Percentiles rank a stretch among this genome's conserved stretches.
phyloP scores from a whole-genome alignment of 306 rosid genomes.

The Cicer bijugum region DNA sequence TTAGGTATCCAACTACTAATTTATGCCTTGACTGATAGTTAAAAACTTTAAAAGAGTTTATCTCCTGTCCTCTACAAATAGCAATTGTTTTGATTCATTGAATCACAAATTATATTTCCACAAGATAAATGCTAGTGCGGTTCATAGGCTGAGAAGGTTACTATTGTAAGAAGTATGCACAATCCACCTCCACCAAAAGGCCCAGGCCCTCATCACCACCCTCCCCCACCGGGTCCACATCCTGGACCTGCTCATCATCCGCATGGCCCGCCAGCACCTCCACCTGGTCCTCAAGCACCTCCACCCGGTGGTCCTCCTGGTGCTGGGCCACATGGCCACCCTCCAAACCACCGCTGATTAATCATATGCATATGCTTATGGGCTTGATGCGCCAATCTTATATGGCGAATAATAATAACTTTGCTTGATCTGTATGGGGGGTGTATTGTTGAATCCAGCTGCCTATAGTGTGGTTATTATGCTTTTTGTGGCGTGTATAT shows the following conservation, averaged over 20 bases:
- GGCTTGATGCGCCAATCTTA: not conserved
- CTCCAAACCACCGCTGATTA: conserved; percentile 41
- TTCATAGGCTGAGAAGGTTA: not conserved
- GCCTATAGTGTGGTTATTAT: not conserved
- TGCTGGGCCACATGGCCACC: conserved; percentile 51
- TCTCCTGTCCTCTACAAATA: not conserved
- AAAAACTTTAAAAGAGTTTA: not conserved
- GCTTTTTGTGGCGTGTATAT: not conserved
- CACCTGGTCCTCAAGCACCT: conserved; percentile 45
- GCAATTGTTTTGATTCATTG: not conserved
- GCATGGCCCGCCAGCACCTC: conserved; percentile 42
- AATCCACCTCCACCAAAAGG: conserved; percentile 60
- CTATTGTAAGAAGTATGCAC: conserved; percentile 43
- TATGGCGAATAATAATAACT: not conserved
- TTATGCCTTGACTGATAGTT: conserved; percentile 34
- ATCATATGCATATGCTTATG: not conserved
- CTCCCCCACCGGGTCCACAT: conserved; percentile 43
- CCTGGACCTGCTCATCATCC: conserved; percentile 46
- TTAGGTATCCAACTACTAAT: conserved; percentile 37
- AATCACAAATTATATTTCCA: not conserved
- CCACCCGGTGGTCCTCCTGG: conserved; percentile 43
- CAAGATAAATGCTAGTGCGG: not conserved
- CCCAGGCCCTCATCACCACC: conserved; percentile 52
- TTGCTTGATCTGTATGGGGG: not conserved
- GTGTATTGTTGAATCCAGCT: not conserved